Percentiles rank a stretch among this genome's conserved stretches.
Evolutionary conservation across 2,329 filamentous ascomycete genomes (phyloP).

Genomic region (Cercospora sp.): DNA sequence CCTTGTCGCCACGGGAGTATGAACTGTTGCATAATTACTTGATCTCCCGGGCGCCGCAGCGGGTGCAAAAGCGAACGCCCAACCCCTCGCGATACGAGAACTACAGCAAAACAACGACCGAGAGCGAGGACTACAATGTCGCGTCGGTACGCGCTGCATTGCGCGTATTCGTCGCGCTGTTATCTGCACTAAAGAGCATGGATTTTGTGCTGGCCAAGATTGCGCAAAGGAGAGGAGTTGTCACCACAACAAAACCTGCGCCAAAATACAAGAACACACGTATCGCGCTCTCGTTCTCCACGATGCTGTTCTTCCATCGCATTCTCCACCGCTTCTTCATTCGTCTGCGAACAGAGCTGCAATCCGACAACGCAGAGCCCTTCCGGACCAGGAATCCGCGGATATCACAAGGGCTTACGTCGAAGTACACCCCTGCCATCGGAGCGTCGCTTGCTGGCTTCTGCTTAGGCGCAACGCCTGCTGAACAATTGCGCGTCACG

Average conservation of each 20-base stretch:
- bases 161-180: conserved; percentile 47
- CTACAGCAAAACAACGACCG: conserved; percentile 40
- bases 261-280: conserved; percentile 60
- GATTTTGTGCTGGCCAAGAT: conserved; percentile 45
- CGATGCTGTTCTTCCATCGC: conserved; percentile 84
- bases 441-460: conserved; percentile 85
- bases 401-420: conserved; percentile 73
- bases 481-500: conserved; percentile 70
- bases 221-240: conserved; percentile 34
- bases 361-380: conserved; percentile 71
- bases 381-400: conserved; percentile 82
- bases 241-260: conserved; percentile 10
- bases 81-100: conserved; percentile 54
- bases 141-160: conserved; percentile 49
- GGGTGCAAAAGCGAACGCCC: conserved; percentile 55
- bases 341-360: conserved; percentile 73
- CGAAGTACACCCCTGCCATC: conserved; percentile 80
- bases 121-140: conserved; percentile 47
- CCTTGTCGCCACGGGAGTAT: conserved; percentile 80
- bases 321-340: conserved; percentile 87
- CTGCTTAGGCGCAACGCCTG: conserved; percentile 73
- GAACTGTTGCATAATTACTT: conserved; percentile 80
- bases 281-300: conserved; percentile 77
- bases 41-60: conserved; percentile 66
- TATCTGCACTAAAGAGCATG: conserved; percentile 50